These are phyloP conservation scores for Alternaria dauci DNA, from an alignment of 2,329 filamentous ascomycete genomes.

Conservation along the genomic window DNA sequence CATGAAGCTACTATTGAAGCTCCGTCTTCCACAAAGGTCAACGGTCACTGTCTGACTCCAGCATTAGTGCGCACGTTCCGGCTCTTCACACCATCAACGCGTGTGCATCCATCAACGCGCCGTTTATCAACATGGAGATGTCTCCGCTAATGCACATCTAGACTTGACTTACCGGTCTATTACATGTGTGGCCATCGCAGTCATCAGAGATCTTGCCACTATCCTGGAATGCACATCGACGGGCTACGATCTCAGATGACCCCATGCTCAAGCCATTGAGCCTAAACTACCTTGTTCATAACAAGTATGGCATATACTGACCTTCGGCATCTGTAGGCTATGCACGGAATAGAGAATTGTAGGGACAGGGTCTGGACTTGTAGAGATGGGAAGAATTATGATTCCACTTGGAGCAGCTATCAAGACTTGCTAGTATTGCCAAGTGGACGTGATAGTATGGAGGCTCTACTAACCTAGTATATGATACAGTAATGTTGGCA, in stretches of 20 bases:
- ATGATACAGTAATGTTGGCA: neutral
- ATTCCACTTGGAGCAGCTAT: neutral
- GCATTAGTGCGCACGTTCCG: slow-evolving; percentile 13
- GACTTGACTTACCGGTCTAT: neutral
- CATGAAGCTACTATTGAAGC: neutral
- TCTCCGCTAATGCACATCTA: neutral
- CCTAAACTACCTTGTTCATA: slow-evolving; percentile 1
- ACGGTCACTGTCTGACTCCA: neutral
- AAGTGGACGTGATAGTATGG: neutral
- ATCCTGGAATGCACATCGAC: slow-evolving; percentile 7
- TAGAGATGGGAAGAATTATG: neutral
- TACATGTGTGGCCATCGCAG: slow-evolving; percentile 3
- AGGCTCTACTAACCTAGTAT: neutral
- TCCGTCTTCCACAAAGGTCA: neutral
- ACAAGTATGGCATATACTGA: neutral
- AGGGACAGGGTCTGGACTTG: neutral
- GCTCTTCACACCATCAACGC: slow-evolving; percentile 11
- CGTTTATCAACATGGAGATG: neutral
- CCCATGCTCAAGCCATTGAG: neutral
- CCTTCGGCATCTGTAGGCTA: neutral
- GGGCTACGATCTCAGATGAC: neutral
- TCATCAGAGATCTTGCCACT: neutral
- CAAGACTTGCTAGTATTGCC: neutral
- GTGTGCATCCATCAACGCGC: neutral
- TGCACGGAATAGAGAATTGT: neutral